Conservation (phyloP, 2,329 filamentous ascomycete species). For the Orbilia blumenaviensis region DNA sequence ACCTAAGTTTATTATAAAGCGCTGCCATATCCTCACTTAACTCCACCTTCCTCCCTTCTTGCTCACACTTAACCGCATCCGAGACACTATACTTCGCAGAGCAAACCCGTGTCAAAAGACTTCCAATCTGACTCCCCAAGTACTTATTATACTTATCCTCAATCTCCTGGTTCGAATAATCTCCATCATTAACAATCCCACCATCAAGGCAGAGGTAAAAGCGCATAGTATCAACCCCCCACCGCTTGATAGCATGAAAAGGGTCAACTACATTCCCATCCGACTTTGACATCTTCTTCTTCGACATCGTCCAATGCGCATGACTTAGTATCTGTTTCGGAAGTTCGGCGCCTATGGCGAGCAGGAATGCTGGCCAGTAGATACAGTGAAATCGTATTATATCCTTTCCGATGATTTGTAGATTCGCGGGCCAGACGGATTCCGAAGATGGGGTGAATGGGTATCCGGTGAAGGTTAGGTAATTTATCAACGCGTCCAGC, state of each 20-base stretch:
- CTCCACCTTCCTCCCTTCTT: slow-evolving; percentile 21
- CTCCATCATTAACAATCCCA: slow-evolving; percentile 77
- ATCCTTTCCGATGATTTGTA: slow-evolving; percentile 95
- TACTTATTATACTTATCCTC: slow-evolving; percentile 80
- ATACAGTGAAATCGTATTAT: slow-evolving; percentile 96
- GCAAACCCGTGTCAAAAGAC: slow-evolving; percentile 74
- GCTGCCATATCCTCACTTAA: neutral
- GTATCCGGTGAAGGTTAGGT: slow-evolving; percentile 86
- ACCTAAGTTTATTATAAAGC: slow-evolving; percentile 4
- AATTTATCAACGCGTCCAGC: slow-evolving; percentile 95
- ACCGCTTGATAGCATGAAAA: slow-evolving; percentile 87
- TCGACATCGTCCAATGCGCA: slow-evolving; percentile 92
- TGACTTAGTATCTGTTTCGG: slow-evolving; percentile 86
- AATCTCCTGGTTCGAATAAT: slow-evolving; percentile 76
- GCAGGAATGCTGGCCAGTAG: slow-evolving; percentile 96
- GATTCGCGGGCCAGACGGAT: slow-evolving; percentile 85
- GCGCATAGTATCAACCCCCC: slow-evolving; percentile 84
- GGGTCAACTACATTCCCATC: slow-evolving; percentile 95
- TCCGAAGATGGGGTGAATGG: slow-evolving; percentile 71
- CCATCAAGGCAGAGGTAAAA: slow-evolving; percentile 88
- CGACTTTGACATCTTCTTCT: slow-evolving; percentile 95
- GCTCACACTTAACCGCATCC: slow-evolving; percentile 66
- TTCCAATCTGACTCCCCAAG: slow-evolving; percentile 80
- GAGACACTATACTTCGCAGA: slow-evolving; percentile 62
- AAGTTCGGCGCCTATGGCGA: slow-evolving; percentile 82